These are phyloP conservation scores for Vitis rotundifolia DNA, from an alignment of 164 flowering plant species.

Conservation along the genomic window DNA sequence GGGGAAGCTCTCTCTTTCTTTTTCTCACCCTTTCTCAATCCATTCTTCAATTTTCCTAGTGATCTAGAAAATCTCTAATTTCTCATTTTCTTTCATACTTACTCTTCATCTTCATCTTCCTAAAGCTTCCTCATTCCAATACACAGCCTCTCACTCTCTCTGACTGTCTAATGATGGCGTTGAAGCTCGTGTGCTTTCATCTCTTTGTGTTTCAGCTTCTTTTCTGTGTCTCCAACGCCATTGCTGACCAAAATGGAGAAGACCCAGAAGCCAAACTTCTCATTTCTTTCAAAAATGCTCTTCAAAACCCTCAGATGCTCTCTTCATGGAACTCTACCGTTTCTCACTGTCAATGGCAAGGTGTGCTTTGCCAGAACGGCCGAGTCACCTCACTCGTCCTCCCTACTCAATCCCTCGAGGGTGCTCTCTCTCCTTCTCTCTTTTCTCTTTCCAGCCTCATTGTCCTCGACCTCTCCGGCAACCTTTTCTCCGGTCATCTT, in stretches of 20 bases:
- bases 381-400: conserved; percentile 49
- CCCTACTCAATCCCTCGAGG: conserved; percentile 38
- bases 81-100: not conserved
- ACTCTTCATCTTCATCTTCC: not conserved
- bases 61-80: not conserved
- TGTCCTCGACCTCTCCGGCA: conserved; percentile 54
- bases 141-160: no score
- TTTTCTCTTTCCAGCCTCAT: conserved; percentile 44
- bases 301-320: conserved; percentile 42
- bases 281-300: conserved; percentile 49
- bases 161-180: conserved; percentile 26
- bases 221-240: conserved; percentile 10
- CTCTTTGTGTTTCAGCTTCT: conserved; percentile 4
- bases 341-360: conserved; percentile 60
- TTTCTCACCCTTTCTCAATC: no score
- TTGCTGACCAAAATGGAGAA: conserved; percentile 3
- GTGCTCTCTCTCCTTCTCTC: conserved; percentile 45
- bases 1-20: no score
- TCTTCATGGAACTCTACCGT: conserved; percentile 44
- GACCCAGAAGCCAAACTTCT: conserved; percentile 37
- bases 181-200: conserved; percentile 8
- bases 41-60: no score
- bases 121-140: no score
- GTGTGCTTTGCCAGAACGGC: conserved; percentile 46
- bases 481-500: conserved; percentile 43